Conservation (phyloP, 2,329 filamentous ascomycete species). For the Lachnellula subtilissima region DNA sequence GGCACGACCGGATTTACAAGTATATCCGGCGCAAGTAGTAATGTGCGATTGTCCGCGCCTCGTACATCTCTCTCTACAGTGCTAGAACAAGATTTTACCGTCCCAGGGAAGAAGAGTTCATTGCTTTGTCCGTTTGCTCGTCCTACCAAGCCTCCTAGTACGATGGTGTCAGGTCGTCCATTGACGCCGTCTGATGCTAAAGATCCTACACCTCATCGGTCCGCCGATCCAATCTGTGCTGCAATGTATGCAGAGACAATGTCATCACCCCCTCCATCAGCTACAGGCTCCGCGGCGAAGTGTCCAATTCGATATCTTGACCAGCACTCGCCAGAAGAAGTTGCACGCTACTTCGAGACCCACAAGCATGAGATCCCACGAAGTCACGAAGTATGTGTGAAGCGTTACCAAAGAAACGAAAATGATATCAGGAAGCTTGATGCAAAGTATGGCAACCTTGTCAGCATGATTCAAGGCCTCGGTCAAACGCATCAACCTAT, state of each 20-base stretch:
- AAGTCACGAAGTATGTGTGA: constrained; percentile 88
- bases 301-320: constrained; percentile 93
- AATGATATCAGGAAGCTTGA: constrained; percentile 83
- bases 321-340: constrained; percentile 87
- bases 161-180: constrained; percentile 21
- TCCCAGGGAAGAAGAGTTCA: constrained; percentile 72
- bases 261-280: constrained; percentile 39
- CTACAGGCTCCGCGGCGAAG: constrained; percentile 53
- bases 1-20: constrained; percentile 42
- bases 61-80: constrained; percentile 58
- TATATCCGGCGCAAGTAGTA: constrained; percentile 35
- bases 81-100: constrained; percentile 87
- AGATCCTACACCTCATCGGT: constrained; percentile 43
- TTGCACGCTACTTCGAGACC: constrained; percentile 88
- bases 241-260: constrained; percentile 57
- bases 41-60: constrained; percentile 37
- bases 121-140: constrained; percentile 75
- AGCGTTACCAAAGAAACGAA: constrained; percentile 82
- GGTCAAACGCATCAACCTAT: constrained; percentile 84
- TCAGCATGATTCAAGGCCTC: constrained; percentile 90
- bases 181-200: constrained; percentile 30
- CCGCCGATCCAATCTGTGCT: constrained; percentile 58
- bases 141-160: constrained; percentile 17
- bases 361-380: constrained; percentile 93
- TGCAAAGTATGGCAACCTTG: constrained; percentile 80